A percentile compares a stretch with the other conserved stretches of the same genome.
Evolutionary conservation across 192 early-diverging fungal species (phyloP).

Genomic region (Allomyces arbusculus): DNA sequence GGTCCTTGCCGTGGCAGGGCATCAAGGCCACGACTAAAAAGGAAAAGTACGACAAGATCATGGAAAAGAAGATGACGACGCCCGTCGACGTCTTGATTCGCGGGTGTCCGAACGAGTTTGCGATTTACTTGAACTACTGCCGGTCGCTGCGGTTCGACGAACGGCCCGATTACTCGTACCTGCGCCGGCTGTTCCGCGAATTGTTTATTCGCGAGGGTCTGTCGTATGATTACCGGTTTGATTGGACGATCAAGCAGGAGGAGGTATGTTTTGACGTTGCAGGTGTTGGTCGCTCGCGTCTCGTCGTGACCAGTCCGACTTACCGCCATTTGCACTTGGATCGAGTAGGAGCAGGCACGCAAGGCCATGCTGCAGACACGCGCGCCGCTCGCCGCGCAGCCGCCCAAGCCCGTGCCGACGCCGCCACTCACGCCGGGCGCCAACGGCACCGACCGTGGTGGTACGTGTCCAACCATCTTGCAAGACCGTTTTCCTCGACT

Average conservation of each 20-base stretch:
- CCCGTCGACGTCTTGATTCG: constrained; percentile 33
- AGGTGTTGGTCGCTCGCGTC: not conserved
- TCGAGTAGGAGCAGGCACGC: constrained; percentile 11
- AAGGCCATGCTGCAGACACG: too few species aligned
- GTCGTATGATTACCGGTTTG: constrained; percentile 43
- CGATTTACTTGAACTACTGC: constrained; percentile 40
- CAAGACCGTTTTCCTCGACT: too few species aligned
- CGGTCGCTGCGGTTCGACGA: constrained; percentile 40
- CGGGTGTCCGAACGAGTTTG: constrained; percentile 40
- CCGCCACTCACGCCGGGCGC: too few species aligned
- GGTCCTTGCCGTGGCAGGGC: constrained; percentile 41
- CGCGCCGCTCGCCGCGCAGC: too few species aligned
- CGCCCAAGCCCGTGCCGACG: too few species aligned
- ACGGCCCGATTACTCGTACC: constrained; percentile 41
- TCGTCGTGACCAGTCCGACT: not conserved
- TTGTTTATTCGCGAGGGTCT: constrained; percentile 38
- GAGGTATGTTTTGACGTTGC: not conserved
- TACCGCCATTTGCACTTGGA: not conserved
- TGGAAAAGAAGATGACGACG: constrained; percentile 53
- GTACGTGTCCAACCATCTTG: too few species aligned
- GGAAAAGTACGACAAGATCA: constrained; percentile 46
- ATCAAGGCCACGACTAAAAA: constrained; percentile 43
- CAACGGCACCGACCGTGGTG: too few species aligned
- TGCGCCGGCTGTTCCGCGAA: constrained; percentile 42
- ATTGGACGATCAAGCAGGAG: constrained; percentile 34